Conservation (phyloP, 306 rosid genomes). For the Hippophae rhamnoides region DNA sequence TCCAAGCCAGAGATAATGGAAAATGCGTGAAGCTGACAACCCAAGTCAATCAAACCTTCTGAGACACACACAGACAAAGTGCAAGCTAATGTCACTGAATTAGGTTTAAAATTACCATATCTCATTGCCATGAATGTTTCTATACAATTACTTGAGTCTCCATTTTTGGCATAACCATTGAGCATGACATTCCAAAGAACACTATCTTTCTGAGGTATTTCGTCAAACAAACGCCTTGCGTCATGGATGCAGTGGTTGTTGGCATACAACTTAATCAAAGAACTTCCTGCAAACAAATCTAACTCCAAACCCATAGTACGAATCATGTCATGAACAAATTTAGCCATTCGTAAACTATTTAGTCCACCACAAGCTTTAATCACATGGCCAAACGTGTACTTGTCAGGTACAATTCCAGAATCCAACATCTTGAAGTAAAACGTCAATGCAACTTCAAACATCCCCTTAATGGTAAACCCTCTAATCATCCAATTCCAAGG, state of each 20-base stretch:
- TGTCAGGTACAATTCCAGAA: slow-evolving; percentile 44
- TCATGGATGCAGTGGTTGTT: slow-evolving; percentile 42
- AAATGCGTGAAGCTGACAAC: slow-evolving; percentile 61
- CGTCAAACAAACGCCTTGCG: slow-evolving; percentile 49
- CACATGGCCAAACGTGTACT: slow-evolving; percentile 62
- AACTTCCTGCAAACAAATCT: slow-evolving; percentile 57
- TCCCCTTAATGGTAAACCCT: slow-evolving; percentile 42
- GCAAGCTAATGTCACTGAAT: slow-evolving; percentile 45
- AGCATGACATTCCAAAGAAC: slow-evolving; percentile 71
- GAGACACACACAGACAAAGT: slow-evolving; percentile 39
- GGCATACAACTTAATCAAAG: slow-evolving; percentile 55
- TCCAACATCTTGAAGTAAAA: slow-evolving; percentile 69
- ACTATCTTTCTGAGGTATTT: slow-evolving; percentile 39
- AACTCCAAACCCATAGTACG: slow-evolving; percentile 27
- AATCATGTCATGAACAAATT: slow-evolving; percentile 37
- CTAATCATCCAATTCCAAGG: slow-evolving; percentile 78
- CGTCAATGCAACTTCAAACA: slow-evolving; percentile 41
- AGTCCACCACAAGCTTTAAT: slow-evolving; percentile 57
- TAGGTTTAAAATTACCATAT: slow-evolving; percentile 21
- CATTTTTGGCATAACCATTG: slow-evolving; percentile 42
- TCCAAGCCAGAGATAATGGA: slow-evolving; percentile 37
- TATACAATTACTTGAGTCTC: slow-evolving; percentile 34
- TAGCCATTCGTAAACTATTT: slow-evolving; percentile 37
- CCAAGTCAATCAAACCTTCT: slow-evolving; percentile 31
- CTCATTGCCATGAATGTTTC: slow-evolving; percentile 43